Evolutionary conservation across 75 land plant species (phyloP).

Genomic region (Sequoia sempervirens): DNA sequence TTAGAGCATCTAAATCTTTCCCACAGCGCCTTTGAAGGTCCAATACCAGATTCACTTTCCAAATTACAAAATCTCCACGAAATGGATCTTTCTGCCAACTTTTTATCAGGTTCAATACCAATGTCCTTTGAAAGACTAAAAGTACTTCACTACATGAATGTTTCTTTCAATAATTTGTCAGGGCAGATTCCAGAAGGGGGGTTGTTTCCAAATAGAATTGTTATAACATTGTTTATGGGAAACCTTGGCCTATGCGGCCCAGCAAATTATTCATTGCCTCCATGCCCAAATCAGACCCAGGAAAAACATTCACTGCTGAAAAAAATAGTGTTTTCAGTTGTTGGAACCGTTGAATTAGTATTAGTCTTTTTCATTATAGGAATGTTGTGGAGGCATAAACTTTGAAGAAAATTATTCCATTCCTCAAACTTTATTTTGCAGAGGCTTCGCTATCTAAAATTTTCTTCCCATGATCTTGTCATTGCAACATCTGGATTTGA

Average conservation of each 20-base stretch:
- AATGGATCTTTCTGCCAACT: conserved; percentile 9
- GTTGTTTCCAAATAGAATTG: conserved; percentile 1
- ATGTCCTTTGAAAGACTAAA: conserved; percentile 24
- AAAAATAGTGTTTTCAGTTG: background rate
- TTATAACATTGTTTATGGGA: background rate
- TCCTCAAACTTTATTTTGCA: background rate
- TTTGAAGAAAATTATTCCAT: background rate
- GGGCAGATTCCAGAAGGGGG: conserved; percentile 15
- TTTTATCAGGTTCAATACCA: conserved; percentile 17
- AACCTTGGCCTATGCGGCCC: conserved; percentile 17
- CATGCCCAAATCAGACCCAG: background rate
- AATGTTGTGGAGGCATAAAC: background rate
- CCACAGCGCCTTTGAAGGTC: background rate
- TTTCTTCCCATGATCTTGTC: conserved; percentile 20
- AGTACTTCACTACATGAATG: conserved; percentile 31
- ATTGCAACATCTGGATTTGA: conserved; percentile 34
- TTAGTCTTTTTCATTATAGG: background rate
- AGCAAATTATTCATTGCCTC: background rate
- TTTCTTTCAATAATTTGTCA: conserved; percentile 26
- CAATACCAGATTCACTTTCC: too few species aligned
- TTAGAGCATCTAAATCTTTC: conserved; percentile 11
- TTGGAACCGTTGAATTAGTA: background rate
- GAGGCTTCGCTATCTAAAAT: conserved; percentile 4
- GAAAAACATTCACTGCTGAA: background rate
- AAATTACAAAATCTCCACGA: conserved; percentile 19